Base-by-base conservation (phyloP, 257 asterid species). In the Solanum bulbocastanum region DNA sequence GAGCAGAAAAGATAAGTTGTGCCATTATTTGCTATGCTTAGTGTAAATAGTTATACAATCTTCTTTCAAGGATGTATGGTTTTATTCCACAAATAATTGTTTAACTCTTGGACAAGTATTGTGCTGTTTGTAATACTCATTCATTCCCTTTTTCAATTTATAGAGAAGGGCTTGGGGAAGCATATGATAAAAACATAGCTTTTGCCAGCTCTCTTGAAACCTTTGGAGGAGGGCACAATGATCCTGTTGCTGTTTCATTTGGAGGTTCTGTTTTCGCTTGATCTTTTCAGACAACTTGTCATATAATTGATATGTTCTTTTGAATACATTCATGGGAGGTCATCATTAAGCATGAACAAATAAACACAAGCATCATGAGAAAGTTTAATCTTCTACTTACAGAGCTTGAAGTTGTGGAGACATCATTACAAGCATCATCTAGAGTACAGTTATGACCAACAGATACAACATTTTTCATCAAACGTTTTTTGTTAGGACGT, bases 131-230 rank as follows among this genome's bases (percentile, higher is more conserved):
- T 46, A 4, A 81, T 78, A 71, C 23, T 78, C n/a, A 73, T 84
- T 75, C 62, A 27, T 46, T 81, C 85, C 20, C 44, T 46, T 86
- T 35, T 90, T 40, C 86, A 87, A 68, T 88, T 90, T 90, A 68
- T 93, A 97, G 99, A 69, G 99, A 95, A 88, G 99, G 99, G 89
- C 98, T 97, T 89, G 99, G 96, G 88, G 99, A 97, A 90, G 98
- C 98, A 91, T 95, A 93, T 89, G 98, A 95, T 83, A 94, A 93
- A 92, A 98, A 96, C 89, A 91, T 95, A 90, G 93, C 96, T 87
- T 97, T 97, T 91, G 98, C 99, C 82, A 91, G 92, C 90, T 90
- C 98, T n/a, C 95, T 97, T 78, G 99, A 96, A 92, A 93, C 91
- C 71, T 95, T 97, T 94, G 94, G 96, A 72, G 99, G 99, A 76